Percentiles rank a stretch among this genome's conserved stretches.
These are phyloP conservation scores for Poa annua DNA, from an alignment of 176 grass and related monocot species.

Conservation along the genomic window DNA sequence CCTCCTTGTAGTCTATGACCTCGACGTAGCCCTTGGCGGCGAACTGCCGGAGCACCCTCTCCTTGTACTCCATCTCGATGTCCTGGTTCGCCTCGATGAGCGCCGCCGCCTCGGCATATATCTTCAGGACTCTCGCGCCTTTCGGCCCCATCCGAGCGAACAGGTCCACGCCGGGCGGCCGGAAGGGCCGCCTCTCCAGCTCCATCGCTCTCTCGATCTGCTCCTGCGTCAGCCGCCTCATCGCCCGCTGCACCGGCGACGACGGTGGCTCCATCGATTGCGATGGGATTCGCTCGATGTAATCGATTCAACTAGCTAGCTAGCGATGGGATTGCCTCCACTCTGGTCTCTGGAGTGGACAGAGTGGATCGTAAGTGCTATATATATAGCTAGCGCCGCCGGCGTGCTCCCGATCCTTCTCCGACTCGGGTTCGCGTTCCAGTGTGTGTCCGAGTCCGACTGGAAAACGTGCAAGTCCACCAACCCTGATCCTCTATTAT, in stretches of 20 bases:
- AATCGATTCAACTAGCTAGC: neutral
- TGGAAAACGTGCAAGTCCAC: no score
- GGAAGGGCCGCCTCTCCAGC: neutral
- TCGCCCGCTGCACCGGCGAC: neutral
- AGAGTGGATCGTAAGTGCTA: neutral
- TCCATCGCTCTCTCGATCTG: neutral
- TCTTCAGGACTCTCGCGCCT: neutral
- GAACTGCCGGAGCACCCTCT: no score
- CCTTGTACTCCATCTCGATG: no score
- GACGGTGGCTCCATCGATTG: neutral
- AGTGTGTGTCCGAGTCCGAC: no score
- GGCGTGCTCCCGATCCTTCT: neutral
- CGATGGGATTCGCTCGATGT: no score
- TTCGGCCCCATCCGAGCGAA: slow-evolving; percentile 13
- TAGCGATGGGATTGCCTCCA: neutral
- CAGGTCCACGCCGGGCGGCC: neutral
- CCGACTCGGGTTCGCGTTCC: neutral
- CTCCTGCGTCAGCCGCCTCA: neutral
- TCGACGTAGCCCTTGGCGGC: no score
- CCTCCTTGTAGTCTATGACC: neutral
- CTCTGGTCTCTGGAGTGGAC: neutral
- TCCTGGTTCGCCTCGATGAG: no score
- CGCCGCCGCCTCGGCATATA: neutral
- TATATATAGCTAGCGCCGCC: neutral
- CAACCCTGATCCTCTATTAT: no score